These are phyloP conservation scores for Aspergillus flavus DNA, from an alignment of 2,329 filamentous ascomycete species.

Conservation along the genomic window DNA sequence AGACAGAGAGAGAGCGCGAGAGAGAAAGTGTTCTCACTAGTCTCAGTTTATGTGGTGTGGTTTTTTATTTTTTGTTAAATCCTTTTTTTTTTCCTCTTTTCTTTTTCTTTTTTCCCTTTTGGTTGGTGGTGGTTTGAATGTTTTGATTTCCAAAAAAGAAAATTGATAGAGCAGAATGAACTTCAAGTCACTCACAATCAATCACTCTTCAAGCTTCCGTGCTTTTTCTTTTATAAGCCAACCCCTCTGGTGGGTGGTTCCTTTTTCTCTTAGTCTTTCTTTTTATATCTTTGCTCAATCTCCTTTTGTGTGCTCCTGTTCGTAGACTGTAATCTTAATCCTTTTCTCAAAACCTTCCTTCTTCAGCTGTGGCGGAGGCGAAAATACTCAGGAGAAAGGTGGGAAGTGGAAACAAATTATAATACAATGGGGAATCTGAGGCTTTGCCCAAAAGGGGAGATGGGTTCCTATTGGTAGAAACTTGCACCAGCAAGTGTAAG, in stretches of 20 bases:
- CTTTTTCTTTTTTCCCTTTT: neutral
- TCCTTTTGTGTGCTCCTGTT: constrained; percentile 3
- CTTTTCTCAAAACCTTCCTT: neutral
- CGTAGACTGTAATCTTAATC: constrained; percentile 4
- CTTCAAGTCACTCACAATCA: neutral
- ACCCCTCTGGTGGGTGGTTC: neutral
- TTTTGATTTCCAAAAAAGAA: neutral
- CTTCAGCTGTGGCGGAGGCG: constrained; percentile 19
- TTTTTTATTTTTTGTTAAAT: neutral
- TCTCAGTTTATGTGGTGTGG: constrained; percentile 12
- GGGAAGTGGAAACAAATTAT: constrained; percentile 17
- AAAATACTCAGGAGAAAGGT: constrained; percentile 12
- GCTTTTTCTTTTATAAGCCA: constrained; percentile 7
- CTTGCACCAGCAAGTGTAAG: neutral
- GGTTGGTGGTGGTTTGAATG: constrained; percentile 1
- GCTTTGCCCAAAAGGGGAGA: constrained; percentile 19
- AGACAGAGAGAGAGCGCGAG: neutral
- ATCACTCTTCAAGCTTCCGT: neutral
- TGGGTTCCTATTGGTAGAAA: constrained; percentile 12
- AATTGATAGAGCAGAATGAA: constrained; percentile 8
- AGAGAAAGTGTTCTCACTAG: constrained; percentile 10
- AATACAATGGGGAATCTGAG: constrained; percentile 16
- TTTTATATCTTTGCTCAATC: constrained; percentile 9
- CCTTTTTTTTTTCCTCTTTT: neutral
- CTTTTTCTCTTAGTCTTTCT: neutral